These are phyloP conservation scores for Ogataea saltuana DNA, from an alignment of 805 yeast genomes.

Conservation along the genomic window DNA sequence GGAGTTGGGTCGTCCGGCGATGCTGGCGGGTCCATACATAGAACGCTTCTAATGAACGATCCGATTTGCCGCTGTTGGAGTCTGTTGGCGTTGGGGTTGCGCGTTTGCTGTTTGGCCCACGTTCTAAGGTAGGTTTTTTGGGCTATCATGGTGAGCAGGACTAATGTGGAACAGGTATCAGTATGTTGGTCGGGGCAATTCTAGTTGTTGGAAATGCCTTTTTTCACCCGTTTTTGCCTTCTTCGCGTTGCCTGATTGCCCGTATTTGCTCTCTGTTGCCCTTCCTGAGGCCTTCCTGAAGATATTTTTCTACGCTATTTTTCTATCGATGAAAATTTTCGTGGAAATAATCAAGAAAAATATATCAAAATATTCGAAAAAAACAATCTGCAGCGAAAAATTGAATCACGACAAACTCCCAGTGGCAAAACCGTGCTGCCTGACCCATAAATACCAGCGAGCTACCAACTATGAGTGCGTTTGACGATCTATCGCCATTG, in stretches of 20 bases:
- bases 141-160: neutral
- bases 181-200: too few species aligned
- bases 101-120: neutral
- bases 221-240: too few species aligned
- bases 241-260: too few species aligned
- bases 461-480: constrained; percentile 2
- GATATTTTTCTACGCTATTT: too few species aligned
- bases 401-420: constrained; percentile 4
- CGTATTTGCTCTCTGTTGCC: too few species aligned
- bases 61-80: constrained; percentile 29
- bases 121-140: neutral
- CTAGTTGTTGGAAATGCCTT: too few species aligned
- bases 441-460: too few species aligned
- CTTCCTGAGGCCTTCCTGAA: too few species aligned
- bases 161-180: too few species aligned
- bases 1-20: constrained; percentile 68
- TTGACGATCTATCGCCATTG: constrained; percentile 14
- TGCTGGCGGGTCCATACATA: constrained; percentile 58
- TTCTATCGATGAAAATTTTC: constrained; percentile 1
- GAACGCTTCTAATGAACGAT: constrained; percentile 38
- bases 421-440: too few species aligned
- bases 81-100: neutral
- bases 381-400: too few species aligned
- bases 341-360: neutral
- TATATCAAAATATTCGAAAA: neutral